Evolutionary conservation across 106 monocot genomes (phyloP), one percentile per base, ranked within the genome.

Genomic region (Dioscorea dumetorum): DNA sequence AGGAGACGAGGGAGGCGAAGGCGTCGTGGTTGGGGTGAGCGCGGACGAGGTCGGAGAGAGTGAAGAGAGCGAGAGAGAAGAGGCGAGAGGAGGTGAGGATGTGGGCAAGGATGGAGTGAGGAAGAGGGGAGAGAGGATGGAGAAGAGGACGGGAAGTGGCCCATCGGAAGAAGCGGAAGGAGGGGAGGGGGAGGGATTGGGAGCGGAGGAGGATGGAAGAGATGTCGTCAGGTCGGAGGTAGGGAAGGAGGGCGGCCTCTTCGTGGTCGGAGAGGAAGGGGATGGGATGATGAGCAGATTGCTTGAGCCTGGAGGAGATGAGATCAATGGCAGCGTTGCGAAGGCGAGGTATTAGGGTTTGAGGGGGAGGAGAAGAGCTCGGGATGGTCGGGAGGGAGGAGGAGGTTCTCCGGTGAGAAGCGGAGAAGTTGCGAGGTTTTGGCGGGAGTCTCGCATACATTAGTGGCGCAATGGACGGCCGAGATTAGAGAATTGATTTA

Each of bases 131-230:
- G 33, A 62, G 50, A 28, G 67, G 33, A 41, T n/a, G 33, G 34
- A 33, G 53, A 51, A 20, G 33, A 16, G 75, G 75, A 34, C 68
- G 78, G 67, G 70, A 12, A 2, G 20, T 33, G 15, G 81, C 67
- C 78, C 81, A 85, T 49, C 33, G 48, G 72, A 91, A 79, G 85
- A 85, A 81, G 60, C n/a, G 72, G 76, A 88, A 76, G 69, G 82
- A 71, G 21, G 80, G 57, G 68, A 82, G 57, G 71, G 89, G 81
- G 61, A 61, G 65, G 70, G 89, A 76, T 21, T 83, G 83, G 61
- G 74, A 75, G 28, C 76, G 62, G 72, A 74, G 71, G 49, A 87
- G 82, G 73, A 88, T 60, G 35, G 58, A 35, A 54, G 84, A 75
- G 74, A 87, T 58, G 10, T 78, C 78, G 28, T 57, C 15, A 59